Conservation (phyloP, 2,329 filamentous ascomycete genomes). For the Trichophyton verrucosum region DNA sequence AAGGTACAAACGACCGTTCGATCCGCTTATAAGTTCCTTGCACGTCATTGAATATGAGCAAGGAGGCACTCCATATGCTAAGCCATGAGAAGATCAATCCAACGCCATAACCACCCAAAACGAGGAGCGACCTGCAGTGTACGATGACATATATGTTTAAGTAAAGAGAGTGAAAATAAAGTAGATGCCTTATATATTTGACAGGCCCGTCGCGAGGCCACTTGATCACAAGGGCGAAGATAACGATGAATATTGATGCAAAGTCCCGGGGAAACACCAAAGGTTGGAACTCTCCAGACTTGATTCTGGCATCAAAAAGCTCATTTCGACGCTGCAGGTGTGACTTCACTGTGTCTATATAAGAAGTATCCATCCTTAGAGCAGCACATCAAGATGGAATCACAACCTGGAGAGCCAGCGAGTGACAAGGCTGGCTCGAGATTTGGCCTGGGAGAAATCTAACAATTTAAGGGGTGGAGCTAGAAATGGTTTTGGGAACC, state of each 20-base stretch:
- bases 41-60: conserved; percentile 45
- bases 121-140: conserved; percentile 36
- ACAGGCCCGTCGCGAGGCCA: conserved; percentile 25
- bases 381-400: neutral
- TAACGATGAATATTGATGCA: conserved; percentile 23
- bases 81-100: conserved; percentile 45
- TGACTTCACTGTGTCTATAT: neutral
- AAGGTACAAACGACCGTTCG: conserved; percentile 28
- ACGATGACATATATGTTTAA: conserved; percentile 29
- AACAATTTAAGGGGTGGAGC: neutral
- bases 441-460: neutral
- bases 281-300: conserved; percentile 21
- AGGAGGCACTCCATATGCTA: conserved; percentile 40
- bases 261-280: conserved; percentile 28
- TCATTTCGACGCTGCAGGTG: neutral
- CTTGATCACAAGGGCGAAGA: conserved; percentile 43
- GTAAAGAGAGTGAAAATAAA: conserved; percentile 34
- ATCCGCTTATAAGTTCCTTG: conserved; percentile 46
- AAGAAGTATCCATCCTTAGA: neutral
- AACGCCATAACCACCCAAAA: conserved; percentile 43
- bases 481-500: neutral
- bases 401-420: neutral
- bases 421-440: neutral
- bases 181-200: conserved; percentile 31
- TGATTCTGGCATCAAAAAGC: neutral